These are phyloP conservation scores for Daldinia bambusicola DNA, from an alignment of 495 filamentous ascomycete genomes.

Conservation along the genomic window DNA sequence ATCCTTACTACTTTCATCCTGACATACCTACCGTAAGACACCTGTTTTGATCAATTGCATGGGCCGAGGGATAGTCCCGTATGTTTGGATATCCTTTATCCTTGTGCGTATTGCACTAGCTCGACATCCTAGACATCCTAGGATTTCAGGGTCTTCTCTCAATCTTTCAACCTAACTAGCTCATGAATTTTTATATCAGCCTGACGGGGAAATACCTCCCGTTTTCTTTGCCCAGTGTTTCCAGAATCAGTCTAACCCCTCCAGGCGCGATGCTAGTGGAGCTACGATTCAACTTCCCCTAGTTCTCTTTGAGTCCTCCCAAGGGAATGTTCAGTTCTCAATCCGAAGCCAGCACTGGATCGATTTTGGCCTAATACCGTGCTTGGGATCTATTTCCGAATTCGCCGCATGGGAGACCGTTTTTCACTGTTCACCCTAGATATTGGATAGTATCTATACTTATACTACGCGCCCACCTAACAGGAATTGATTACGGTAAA, in stretches of 20 bases:
- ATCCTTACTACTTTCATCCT: conserved; percentile 10
- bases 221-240: conserved; percentile 24
- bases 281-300: conserved; percentile 22
- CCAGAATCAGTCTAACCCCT: conserved; percentile 26
- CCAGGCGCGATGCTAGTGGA: conserved; percentile 26
- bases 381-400: conserved; percentile 30
- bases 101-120: conserved; percentile 18
- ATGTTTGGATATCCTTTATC: conserved; percentile 30
- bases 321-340: conserved; percentile 23
- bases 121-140: conserved; percentile 31
- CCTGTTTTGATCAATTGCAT: conserved; percentile 29
- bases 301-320: conserved; percentile 21
- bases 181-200: conserved; percentile 38
- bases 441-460: conserved; percentile 18
- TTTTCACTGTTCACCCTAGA: conserved; percentile 7
- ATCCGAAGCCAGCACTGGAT: conserved; percentile 39
- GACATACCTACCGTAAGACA: conserved; percentile 8
- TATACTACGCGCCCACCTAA: conserved; percentile 10
- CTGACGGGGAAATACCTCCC: conserved; percentile 43
- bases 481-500: conserved; percentile 5
- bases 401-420: conserved; percentile 30
- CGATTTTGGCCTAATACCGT: conserved; percentile 25
- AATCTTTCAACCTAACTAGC: conserved; percentile 32
- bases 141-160: conserved; percentile 33
- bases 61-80: conserved; percentile 22